These are phyloP conservation scores for Penicillium sp. DNA, from an alignment of 2,329 filamentous ascomycete species.

Conservation along the genomic window DNA sequence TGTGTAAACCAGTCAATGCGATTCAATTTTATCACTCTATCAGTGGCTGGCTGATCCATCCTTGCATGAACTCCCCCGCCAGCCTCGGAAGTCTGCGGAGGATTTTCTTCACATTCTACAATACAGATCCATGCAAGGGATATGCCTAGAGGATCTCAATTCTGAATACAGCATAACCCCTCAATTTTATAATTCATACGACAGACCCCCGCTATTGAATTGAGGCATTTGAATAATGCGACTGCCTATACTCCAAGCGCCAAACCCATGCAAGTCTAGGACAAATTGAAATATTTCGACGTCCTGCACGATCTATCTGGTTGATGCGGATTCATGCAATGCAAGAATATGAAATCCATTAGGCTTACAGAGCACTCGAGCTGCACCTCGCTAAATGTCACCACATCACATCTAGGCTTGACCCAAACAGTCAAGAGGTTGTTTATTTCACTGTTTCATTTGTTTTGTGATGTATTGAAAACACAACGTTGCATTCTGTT, in stretches of 20 bases:
- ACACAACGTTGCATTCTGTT: background rate
- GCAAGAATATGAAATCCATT: background rate
- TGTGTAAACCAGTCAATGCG: background rate
- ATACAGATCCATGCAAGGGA: background rate
- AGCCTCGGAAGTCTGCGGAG: background rate
- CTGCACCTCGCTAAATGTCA: background rate
- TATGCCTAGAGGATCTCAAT: background rate
- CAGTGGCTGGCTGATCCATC: conserved; percentile 7
- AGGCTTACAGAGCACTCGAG: background rate
- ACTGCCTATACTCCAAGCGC: background rate
- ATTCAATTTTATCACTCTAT: background rate
- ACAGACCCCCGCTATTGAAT: background rate
- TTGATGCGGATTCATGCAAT: background rate
- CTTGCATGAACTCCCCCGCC: background rate
- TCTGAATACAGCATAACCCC: background rate
- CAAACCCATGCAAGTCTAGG: background rate
- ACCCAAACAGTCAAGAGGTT: background rate
- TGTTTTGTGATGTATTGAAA: background rate
- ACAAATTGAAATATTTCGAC: background rate
- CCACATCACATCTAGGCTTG: background rate
- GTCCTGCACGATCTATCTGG: conserved; percentile 1
- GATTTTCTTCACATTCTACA: background rate
- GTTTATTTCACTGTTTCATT: background rate
- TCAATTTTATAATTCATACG: background rate
- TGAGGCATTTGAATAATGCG: background rate